Evolutionary conservation across 768 basidiomycete species (phyloP).

Genomic region (Psilocybe azurescens): DNA sequence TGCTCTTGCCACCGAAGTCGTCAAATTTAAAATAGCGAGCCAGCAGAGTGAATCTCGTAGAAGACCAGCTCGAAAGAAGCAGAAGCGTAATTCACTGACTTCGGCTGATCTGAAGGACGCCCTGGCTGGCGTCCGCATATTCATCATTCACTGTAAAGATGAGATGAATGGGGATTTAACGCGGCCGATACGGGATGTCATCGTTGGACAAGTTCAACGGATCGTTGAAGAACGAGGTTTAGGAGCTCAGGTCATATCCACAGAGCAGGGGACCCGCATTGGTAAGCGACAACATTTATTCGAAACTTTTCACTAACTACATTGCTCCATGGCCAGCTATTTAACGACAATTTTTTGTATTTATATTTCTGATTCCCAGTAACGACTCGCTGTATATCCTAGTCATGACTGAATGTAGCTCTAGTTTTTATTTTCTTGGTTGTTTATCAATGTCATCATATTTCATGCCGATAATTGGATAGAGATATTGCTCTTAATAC

Average conservation of each 20-base stretch:
- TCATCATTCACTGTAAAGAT: constrained; percentile 90
- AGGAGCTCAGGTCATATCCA: constrained; percentile 73
- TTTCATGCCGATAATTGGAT: not conserved
- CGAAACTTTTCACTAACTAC: constrained; percentile 1
- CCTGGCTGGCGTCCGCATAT: constrained; percentile 69
- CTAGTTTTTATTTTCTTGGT: constrained; percentile 31
- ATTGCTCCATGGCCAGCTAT: constrained; percentile 33
- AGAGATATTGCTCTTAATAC: not conserved
- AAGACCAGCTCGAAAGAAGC: constrained; percentile 43
- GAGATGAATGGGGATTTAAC: constrained; percentile 53
- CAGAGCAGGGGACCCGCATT: constrained; percentile 82
- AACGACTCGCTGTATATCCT: constrained; percentile 36
- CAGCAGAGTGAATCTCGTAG: constrained; percentile 27
- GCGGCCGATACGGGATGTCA: constrained; percentile 64
- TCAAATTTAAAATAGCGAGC: constrained; percentile 40
- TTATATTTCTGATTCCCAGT: constrained; percentile 17
- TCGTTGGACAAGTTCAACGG: constrained; percentile 72
- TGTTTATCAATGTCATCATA: constrained; percentile 12
- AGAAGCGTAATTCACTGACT: constrained; percentile 42
- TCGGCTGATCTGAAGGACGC: constrained; percentile 54
- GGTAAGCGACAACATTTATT: constrained; percentile 49
- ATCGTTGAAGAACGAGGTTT: constrained; percentile 66
- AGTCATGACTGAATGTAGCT: constrained; percentile 37
- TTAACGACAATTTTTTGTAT: constrained; percentile 26
- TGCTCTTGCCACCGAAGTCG: constrained; percentile 71